phyloP scores from a whole-genome alignment of 1,284 basidiomycete genomes.

The Amylostereum areolatum region DNA sequence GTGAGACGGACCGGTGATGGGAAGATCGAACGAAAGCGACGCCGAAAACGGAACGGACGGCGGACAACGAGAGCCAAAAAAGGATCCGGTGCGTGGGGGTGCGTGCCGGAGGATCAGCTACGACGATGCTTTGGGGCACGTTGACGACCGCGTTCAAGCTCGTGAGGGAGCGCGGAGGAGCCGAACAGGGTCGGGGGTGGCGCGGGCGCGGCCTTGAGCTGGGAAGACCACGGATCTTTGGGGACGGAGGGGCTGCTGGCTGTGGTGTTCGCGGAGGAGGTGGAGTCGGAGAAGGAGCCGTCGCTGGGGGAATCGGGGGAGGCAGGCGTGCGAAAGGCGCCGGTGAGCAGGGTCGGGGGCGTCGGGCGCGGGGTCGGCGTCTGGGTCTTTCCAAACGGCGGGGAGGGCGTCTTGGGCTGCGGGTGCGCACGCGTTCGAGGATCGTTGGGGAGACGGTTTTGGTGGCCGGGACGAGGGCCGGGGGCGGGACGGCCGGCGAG shows the following conservation, averaged over 20 bases:
- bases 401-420: background rate
- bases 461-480: background rate
- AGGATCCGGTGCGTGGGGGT: too few relatives aligned
- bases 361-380: background rate
- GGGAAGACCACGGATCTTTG: too few relatives aligned
- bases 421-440: background rate
- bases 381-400: background rate
- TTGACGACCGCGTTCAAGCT: conserved; percentile 1
- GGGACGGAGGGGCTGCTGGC: too few relatives aligned
- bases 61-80: too few relatives aligned
- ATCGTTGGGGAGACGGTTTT: background rate
- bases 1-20: too few relatives aligned
- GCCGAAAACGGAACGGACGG: too few relatives aligned
- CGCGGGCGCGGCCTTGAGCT: background rate
- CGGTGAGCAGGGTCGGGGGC: background rate
- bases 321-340: too few relatives aligned
- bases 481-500: background rate
- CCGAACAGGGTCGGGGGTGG: background rate
- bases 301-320: too few relatives aligned
- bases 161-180: background rate
- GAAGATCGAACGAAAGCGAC: too few relatives aligned
- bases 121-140: conserved; percentile 3
- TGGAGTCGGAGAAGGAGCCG: too few relatives aligned
- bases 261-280: too few relatives aligned
- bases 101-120: background rate